Percentiles rank a stretch among this genome's conserved stretches.
phyloP scores from a whole-genome alignment of 768 basidiomycete species.

The Hygrophorus pudorinus region DNA sequence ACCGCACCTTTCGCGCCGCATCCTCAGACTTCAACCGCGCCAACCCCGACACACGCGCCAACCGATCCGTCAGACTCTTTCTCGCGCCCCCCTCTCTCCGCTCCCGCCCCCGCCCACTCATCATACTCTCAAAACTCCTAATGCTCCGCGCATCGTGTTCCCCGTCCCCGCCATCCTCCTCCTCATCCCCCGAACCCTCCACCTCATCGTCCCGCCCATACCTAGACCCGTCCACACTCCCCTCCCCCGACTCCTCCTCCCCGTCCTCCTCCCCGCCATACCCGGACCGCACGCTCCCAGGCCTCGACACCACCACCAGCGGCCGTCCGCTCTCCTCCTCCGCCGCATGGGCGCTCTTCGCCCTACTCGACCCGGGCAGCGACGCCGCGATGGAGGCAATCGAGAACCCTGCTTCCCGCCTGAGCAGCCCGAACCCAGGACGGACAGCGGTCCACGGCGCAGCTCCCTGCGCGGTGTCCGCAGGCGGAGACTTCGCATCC shows the following conservation, averaged over 20 bases:
- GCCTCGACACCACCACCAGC: slow-evolving; percentile 35
- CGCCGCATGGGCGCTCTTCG: slow-evolving; percentile 16
- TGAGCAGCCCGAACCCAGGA: slow-evolving; percentile 56
- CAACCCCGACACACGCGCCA: slow-evolving; percentile 67
- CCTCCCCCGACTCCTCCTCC: slow-evolving; percentile 22
- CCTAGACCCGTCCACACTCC: slow-evolving; percentile 17
- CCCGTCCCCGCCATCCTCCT: slow-evolving; percentile 26
- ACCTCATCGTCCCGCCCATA: slow-evolving; percentile 24
- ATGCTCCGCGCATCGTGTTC: slow-evolving; percentile 63
- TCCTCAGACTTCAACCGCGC: slow-evolving; percentile 27
- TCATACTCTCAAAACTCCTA: slow-evolving; percentile 81
- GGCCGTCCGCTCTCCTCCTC: slow-evolving; percentile 37
- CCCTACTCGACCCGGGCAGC: slow-evolving; percentile 38
- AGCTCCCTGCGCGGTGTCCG: slow-evolving; percentile 12
- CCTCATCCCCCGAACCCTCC: slow-evolving; percentile 19
- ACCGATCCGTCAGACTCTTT: slow-evolving; percentile 71
- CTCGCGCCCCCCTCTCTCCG: slow-evolving; percentile 26
- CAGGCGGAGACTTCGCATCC: slow-evolving; percentile 14
- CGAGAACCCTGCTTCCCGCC: slow-evolving; percentile 73
- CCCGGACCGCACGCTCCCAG: slow-evolving; percentile 24
- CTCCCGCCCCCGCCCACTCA: slow-evolving; percentile 36
- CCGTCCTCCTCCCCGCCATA: slow-evolving; percentile 20
- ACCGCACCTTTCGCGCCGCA: slow-evolving; percentile 21
- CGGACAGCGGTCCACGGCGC: slow-evolving; percentile 32
- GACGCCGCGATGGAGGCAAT: slow-evolving; percentile 64